Evolutionary conservation across 2,329 filamentous ascomycete genomes (phyloP).

Genomic region (Fusarium sp.): DNA sequence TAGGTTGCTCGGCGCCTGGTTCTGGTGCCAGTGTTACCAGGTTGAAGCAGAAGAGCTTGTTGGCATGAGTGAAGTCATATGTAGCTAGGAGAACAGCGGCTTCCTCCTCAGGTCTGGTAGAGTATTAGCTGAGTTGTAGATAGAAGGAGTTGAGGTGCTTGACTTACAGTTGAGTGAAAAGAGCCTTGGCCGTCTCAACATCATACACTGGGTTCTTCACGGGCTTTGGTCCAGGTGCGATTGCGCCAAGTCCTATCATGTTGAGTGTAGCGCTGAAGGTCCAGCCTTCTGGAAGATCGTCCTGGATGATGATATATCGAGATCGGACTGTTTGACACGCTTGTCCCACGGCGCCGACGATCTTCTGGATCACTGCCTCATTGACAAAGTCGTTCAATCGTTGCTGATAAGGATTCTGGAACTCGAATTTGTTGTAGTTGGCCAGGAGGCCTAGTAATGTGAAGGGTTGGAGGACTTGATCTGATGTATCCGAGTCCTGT

Average conservation of each 20-base stretch:
- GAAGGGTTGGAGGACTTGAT: slow-evolving; percentile 78
- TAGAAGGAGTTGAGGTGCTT: rapidly evolving
- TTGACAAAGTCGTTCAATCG: slow-evolving; percentile 96
- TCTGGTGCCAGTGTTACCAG: slow-evolving; percentile 73
- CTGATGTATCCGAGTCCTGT: slow-evolving; percentile 77
- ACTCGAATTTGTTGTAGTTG: slow-evolving; percentile 99
- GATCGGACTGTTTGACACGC: slow-evolving; percentile 76
- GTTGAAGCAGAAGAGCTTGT: slow-evolving; percentile 93
- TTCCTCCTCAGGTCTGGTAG: slow-evolving; percentile 76
- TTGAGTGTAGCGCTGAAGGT: slow-evolving; percentile 81
- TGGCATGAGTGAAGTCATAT: slow-evolving; percentile 94
- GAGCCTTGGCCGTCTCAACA: slow-evolving; percentile 81
- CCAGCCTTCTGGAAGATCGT: slow-evolving; percentile 93
- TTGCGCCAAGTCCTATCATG: slow-evolving; percentile 84
- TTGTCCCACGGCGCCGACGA: slow-evolving; percentile 79
- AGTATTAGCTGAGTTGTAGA: background rate
- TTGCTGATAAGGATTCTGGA: slow-evolving; percentile 94
- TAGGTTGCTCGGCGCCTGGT: slow-evolving; percentile 76
- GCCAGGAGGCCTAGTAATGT: slow-evolving; percentile 86
- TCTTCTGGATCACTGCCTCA: slow-evolving; percentile 84
- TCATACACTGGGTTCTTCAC: slow-evolving; percentile 70
- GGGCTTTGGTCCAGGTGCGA: slow-evolving; percentile 75
- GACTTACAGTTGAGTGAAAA: slow-evolving; percentile 82
- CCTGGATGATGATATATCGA: slow-evolving; percentile 85
- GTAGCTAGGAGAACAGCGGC: slow-evolving; percentile 84